Conservation (phyloP, 2,329 filamentous ascomycete species). For the Ophioceras dolichostomum region DNA sequence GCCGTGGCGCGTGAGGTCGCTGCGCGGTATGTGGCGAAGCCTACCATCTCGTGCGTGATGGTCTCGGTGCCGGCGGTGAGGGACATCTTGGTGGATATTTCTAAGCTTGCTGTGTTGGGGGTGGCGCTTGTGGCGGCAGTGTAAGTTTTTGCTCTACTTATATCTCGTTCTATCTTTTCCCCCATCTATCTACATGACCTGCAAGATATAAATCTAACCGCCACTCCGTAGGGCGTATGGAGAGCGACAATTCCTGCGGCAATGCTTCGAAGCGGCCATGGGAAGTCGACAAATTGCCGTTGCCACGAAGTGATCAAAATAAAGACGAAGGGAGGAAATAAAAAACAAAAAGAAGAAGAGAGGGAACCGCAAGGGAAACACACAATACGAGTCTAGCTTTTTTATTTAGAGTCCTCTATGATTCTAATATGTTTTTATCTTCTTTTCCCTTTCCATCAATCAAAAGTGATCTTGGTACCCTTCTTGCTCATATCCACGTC, state of each 20-base stretch:
- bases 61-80: too few relatives aligned
- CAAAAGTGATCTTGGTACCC: constrained; percentile 87
- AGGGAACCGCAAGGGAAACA: background rate
- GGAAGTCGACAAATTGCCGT: too few relatives aligned
- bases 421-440: too few relatives aligned
- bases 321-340: background rate
- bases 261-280: constrained; percentile 35
- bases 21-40: background rate
- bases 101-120: constrained; percentile 36
- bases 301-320: background rate
- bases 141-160: constrained; percentile 50
- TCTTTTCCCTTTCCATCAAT: too few relatives aligned
- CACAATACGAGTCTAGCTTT: background rate
- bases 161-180: constrained; percentile 2
- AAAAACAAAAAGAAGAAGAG: background rate
- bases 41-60: background rate
- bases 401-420: too few relatives aligned
- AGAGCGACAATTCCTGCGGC: constrained; percentile 40
- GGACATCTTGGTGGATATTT: constrained; percentile 20
- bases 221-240: constrained; percentile 30
- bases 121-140: constrained; percentile 40
- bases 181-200: constrained; percentile 2
- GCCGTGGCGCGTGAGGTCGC: constrained; percentile 28
- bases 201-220: constrained; percentile 4
- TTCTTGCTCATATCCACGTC: constrained; percentile 74